These are phyloP conservation scores for Colletotrichum sp. DNA, from an alignment of 2,329 filamentous ascomycete species.

Conservation along the genomic window DNA sequence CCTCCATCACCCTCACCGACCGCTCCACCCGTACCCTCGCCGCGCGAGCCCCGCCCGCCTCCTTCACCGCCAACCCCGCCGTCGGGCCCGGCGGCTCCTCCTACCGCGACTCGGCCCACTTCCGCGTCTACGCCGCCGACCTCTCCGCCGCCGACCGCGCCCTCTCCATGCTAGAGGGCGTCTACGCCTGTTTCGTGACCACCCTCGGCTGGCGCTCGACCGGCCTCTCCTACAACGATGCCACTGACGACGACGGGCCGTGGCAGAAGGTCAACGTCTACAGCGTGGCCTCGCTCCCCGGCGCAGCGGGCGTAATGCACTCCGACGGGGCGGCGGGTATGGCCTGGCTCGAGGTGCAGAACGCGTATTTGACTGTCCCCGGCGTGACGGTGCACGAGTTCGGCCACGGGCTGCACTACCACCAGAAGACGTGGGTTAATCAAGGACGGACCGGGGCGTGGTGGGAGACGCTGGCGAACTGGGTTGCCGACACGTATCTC, in stretches of 20 bases:
- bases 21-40: not conserved
- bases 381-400: slow-evolving; percentile 53
- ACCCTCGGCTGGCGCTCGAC: slow-evolving; percentile 43
- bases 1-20: not conserved
- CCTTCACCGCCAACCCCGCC: not conserved
- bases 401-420: slow-evolving; percentile 54
- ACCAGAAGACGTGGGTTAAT: slow-evolving; percentile 47
- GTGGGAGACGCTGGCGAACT: slow-evolving; percentile 59
- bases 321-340: slow-evolving; percentile 43
- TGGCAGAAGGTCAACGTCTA: slow-evolving; percentile 54
- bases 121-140: slow-evolving; percentile 39
- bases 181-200: slow-evolving; percentile 44
- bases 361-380: slow-evolving; percentile 40
- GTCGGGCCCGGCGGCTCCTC: slow-evolving; percentile 33
- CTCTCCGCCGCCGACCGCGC: slow-evolving; percentile 26
- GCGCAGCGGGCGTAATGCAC: slow-evolving; percentile 48
- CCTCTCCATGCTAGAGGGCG: slow-evolving; percentile 49
- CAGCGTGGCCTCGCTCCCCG: slow-evolving; percentile 37
- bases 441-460: slow-evolving; percentile 52
- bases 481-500: slow-evolving; percentile 52
- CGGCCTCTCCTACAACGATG: slow-evolving; percentile 38
- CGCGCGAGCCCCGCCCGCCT: not conserved
- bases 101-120: slow-evolving; percentile 40
- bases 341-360: slow-evolving; percentile 47
- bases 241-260: slow-evolving; percentile 36